phyloP scores from a whole-genome alignment of 1,284 basidiomycete species.

The Ustilago sp. region DNA sequence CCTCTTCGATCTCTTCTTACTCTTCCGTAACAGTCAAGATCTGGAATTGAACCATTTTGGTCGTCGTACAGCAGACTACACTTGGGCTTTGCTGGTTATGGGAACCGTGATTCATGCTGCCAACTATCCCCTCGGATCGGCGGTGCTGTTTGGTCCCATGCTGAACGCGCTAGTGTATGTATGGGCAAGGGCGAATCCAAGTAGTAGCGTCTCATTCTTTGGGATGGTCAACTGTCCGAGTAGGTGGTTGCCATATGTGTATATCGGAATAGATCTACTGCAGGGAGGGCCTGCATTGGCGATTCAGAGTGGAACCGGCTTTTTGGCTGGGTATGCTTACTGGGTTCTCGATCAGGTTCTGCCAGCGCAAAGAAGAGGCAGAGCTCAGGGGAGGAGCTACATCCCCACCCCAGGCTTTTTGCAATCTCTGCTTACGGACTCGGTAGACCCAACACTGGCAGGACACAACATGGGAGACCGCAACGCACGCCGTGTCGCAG shows the following conservation, averaged over 20 bases:
- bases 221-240: slow-evolving; percentile 72
- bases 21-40: slow-evolving; percentile 56
- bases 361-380: slow-evolving; percentile 30
- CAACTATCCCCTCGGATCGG: slow-evolving; percentile 77
- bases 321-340: slow-evolving; percentile 79
- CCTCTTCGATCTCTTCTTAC: slow-evolving; percentile 60
- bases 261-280: slow-evolving; percentile 80
- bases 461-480: slow-evolving; percentile 46
- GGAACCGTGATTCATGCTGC: slow-evolving; percentile 69
- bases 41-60: slow-evolving; percentile 59
- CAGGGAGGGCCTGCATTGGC: slow-evolving; percentile 76
- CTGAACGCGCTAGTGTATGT: slow-evolving; percentile 74
- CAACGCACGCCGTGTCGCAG: slow-evolving; percentile 46
- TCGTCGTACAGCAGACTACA: slow-evolving; percentile 58
- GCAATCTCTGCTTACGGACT: slow-evolving; percentile 46
- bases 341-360: slow-evolving; percentile 50
- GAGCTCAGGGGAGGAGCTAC: slow-evolving; percentile 34
- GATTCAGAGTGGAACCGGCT: slow-evolving; percentile 76
- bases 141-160: slow-evolving; percentile 77
- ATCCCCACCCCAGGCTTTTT: slow-evolving; percentile 46
- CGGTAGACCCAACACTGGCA: slow-evolving; percentile 49
- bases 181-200: slow-evolving; percentile 54
- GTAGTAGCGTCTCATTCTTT: slow-evolving; percentile 53
- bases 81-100: slow-evolving; percentile 60
- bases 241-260: slow-evolving; percentile 77